These are phyloP conservation scores for Stephania cephalantha DNA, from an alignment of 164 flowering plant species.

Conservation along the genomic window DNA sequence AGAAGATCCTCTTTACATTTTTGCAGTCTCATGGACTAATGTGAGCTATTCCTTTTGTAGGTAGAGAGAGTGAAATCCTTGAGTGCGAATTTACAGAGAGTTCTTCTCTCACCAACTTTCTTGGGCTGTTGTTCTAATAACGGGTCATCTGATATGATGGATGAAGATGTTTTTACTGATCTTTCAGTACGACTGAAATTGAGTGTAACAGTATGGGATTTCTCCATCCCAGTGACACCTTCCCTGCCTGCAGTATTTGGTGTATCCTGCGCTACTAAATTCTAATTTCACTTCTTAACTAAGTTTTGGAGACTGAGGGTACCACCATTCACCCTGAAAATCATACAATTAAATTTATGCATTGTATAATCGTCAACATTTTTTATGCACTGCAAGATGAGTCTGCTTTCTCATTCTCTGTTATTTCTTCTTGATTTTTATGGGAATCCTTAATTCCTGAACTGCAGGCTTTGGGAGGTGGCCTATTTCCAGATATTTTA, in stretches of 20 bases:
- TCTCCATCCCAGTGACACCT: slow-evolving; percentile 74
- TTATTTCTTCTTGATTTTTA: neutral
- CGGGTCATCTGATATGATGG: slow-evolving; percentile 81
- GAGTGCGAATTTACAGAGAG: slow-evolving; percentile 51
- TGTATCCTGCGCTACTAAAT: slow-evolving; percentile 53
- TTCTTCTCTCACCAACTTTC: slow-evolving; percentile 62
- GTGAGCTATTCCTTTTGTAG: slow-evolving; percentile 34
- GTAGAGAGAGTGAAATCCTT: slow-evolving; percentile 66
- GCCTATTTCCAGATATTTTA: neutral
- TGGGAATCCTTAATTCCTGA: neutral
- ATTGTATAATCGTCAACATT: neutral
- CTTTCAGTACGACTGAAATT: slow-evolving; percentile 68
- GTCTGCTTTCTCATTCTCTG: neutral
- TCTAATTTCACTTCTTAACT: too few species aligned
- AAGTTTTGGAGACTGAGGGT: too few species aligned
- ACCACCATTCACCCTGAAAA: too few species aligned
- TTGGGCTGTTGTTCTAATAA: slow-evolving; percentile 57
- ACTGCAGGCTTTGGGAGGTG: neutral
- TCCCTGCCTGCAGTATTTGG: slow-evolving; percentile 98
- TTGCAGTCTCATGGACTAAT: neutral
- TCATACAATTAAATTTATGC: too few species aligned
- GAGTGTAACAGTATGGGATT: slow-evolving; percentile 89
- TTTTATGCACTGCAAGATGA: neutral
- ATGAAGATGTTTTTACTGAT: slow-evolving; percentile 67
- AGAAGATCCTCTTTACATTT: neutral